Base-by-base conservation (phyloP, 2,329 filamentous ascomycete genomes). In the Colletotrichum phormii region DNA sequence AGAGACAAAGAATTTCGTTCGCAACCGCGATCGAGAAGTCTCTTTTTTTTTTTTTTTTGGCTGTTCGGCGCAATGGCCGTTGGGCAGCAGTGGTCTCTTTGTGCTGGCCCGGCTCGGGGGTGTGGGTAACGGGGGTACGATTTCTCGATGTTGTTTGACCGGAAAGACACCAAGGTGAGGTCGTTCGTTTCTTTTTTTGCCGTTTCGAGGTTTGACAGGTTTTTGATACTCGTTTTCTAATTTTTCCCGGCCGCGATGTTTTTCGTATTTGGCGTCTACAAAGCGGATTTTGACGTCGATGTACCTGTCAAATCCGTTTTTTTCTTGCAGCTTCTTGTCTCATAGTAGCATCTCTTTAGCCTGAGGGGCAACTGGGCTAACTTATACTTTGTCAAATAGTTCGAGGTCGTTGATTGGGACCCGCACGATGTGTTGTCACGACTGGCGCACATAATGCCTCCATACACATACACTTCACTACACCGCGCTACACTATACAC, bases 321-420 rank as follows among this genome's bases (percentile, higher is more conserved):
- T n/a, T n/a, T 15, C 37, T 18, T 54, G 15, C 24, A n/a, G 29
- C 12, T n/a, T 54, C 7, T 54, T 33, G 26, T 42, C 46, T 12
- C 15, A 29, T 37, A 49, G 18, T 54, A 15, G 5, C n/a, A 73
- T 73, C 57, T 74, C 68, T 64, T 64, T 64, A 42, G 15, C 22
- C 29, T 46, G 13, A n/a, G 68, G 75, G 77, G 80, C 80, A 80
- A 77, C 72, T 75, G 77, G 78, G 79, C 79, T 76, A 83, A 82
- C 82, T 84, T 84, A 84, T 84, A 84, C 81, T 79, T 76, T 77
- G 76, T 78, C 73, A 76, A 77, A 67, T 22, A 69, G 8, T 65
- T 54, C 64, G 59, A 53, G n/a, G n/a, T 46, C 59, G 49, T 55
- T 70, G 11, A 61, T 70, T 65, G 29, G 46, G 69, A 67, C 74